Evolutionary conservation across 805 yeast species (phyloP), one percentile per base, ranked within the genome.

Genomic region (Schizosaccharomyces lindneri): DNA sequence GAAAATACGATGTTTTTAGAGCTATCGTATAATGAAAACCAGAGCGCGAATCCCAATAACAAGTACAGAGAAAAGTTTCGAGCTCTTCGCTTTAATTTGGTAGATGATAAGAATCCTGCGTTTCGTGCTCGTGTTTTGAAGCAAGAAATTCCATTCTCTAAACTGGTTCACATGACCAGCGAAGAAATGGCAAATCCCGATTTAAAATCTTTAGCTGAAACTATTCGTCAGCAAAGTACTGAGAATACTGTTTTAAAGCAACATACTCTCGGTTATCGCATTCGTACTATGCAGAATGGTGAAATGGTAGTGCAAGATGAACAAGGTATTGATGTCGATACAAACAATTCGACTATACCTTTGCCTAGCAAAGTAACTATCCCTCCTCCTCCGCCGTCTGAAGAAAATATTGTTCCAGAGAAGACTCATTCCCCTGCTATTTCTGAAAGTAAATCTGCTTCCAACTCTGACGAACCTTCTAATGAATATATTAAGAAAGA

Each of bases 161-260:
- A 81, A 64, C 73, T 87, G 57, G 88, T 83, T 2, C 75, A 73
- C 43, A 74, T 85, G 75, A 75, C 83, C 5, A 82, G 82, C 0
- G 87, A 84, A 66, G 90, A 89, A 66, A 78, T 89, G 74, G 73
- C 81, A 65, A 87, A 86, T 67, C 87, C 88, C 4, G 90, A 84
- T 65, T 74, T 84, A 64, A 82, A 79, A 65, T 76, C 78, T 65
- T 78, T 83, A 62, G 89, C 88, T 19, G 84, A 82, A 64, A 79
- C 79, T 60, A 86, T 85, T 11, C 79, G 84, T 61, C 79, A 79
- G 63, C 85, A 85, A 69, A 79, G 83, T 43, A 79, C 85, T 62
- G 75, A 81, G 36, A 82, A 84, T 62, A 77, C 85, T 19, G 84
- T 88, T 15, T 72, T 88, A 2, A 51, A 51, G 5, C 36, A 51